phyloP scores from a whole-genome alignment of 2,329 filamentous ascomycete species.

The Clonostachys sp. region DNA sequence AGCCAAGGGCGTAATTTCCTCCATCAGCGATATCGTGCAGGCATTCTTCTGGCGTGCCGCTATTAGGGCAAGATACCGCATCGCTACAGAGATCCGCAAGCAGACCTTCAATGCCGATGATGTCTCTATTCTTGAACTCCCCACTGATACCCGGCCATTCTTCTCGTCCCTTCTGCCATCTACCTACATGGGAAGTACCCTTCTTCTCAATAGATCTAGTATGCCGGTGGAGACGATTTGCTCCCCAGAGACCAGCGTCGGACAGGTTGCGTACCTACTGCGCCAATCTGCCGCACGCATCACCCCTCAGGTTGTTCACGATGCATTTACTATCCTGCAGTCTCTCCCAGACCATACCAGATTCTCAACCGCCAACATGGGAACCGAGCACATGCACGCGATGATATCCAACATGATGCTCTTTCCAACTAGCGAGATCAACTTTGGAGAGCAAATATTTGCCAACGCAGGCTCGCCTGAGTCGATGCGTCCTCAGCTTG shows the following conservation, averaged over 20 bases:
- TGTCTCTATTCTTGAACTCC: constrained; percentile 23
- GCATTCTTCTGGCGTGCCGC: constrained; percentile 31
- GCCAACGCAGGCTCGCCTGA: constrained; percentile 15
- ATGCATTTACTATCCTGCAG: constrained; percentile 17
- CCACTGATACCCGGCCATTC: constrained; percentile 20
- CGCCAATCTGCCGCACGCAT: constrained; percentile 15
- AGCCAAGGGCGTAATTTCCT: constrained; percentile 14
- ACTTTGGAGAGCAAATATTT: constrained; percentile 18
- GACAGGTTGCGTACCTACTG: constrained; percentile 12
- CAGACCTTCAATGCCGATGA: constrained; percentile 11
- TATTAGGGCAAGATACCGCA: constrained; percentile 23
- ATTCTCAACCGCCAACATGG: constrained; percentile 15
- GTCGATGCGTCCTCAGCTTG: constrained; percentile 17
- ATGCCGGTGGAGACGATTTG: constrained; percentile 17
- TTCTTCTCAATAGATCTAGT: constrained; percentile 16
- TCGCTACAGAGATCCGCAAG: constrained; percentile 13
- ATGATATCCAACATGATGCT: constrained; percentile 23
- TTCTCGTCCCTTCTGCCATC: constrained; percentile 18
- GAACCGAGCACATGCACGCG: constrained; percentile 15
- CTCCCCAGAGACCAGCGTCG: constrained; percentile 15
- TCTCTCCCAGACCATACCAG: constrained; percentile 15
- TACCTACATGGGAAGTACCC: constrained; percentile 18
- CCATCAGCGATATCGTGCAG: constrained; percentile 29
- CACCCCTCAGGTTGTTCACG: constrained; percentile 16
- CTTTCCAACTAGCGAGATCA: constrained; percentile 15